Base-by-base conservation (phyloP, 371 early-diverging fungal genomes). In the Mortierella sp. region DNA sequence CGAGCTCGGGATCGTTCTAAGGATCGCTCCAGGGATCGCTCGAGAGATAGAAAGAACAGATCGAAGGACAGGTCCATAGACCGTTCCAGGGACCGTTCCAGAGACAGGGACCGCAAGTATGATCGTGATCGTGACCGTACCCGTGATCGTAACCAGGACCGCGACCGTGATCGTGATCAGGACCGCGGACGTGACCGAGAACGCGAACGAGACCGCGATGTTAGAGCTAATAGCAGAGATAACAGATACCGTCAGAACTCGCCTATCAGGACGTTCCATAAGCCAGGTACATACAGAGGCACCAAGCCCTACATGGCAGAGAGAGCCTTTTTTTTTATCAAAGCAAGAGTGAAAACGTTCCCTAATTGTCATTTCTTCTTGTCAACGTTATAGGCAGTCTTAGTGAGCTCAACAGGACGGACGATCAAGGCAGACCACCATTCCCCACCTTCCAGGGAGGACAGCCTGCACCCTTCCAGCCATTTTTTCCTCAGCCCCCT, bases 151-250 rank as follows among this genome's bases (percentile, higher is more conserved):
- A 44, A 38, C 31, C 58, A 28, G 1, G 74, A 58, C 1, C 44
- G 44, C 2, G 21, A 70, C 9, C 71, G 72, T 16, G 80, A 78
- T 70, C 52, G 60, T 1, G 54, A 65, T 42, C 75, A 72, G 21
- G 80, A 76, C 9, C 80, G 75, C 26, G 55, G 54, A 45, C 31
- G 58, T 70, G 75, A 65, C 31, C 42, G 19, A 19, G 70, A 70
- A 34, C 74, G 28, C 68, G 52, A 73, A 34, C 42, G 54, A 42
- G 28, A 70, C 45, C 65, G 65, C 24, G 68, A 47, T 14, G 7
- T 19, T 48, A 21, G 54, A 72, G 54, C 50, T n/a, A 63, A 63
- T 34, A 34, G 2, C 34, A 63, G 26, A 6, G 21, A 26, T 31
- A 72, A 55, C 45, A 73, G 55, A 38, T 45, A 48, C 13, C 48